A percentile compares a stretch with the other conserved stretches of the same genome.
Conservation (phyloP, 2,329 filamentous ascomycete genomes). For the Pseudocercospora musae region DNA sequence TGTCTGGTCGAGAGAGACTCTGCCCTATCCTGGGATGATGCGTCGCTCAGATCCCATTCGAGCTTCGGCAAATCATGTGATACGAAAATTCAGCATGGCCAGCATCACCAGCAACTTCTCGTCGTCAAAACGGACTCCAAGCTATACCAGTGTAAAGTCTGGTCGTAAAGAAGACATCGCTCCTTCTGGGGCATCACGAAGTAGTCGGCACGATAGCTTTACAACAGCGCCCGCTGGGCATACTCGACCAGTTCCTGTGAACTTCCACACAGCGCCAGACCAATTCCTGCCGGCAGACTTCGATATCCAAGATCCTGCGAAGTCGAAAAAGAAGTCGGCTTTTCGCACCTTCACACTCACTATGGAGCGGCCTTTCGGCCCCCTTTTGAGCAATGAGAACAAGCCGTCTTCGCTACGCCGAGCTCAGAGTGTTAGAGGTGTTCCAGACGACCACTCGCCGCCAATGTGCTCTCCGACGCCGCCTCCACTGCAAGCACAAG, state of each 20-base stretch:
- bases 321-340: slow-evolving; percentile 29
- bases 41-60: slow-evolving; percentile 67
- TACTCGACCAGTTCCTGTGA: slow-evolving; percentile 33
- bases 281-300: slow-evolving; percentile 50
- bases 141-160: slow-evolving; percentile 43
- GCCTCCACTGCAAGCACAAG: neutral
- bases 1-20: slow-evolving; percentile 75
- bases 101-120: slow-evolving; percentile 75
- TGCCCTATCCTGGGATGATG: slow-evolving; percentile 81
- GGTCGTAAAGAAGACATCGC: slow-evolving; percentile 31
- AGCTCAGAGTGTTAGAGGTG: slow-evolving; percentile 32
- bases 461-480: slow-evolving; percentile 6
- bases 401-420: slow-evolving; percentile 26
- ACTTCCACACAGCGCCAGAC: slow-evolving; percentile 48
- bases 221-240: slow-evolving; percentile 9
- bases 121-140: slow-evolving; percentile 67
- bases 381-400: slow-evolving; percentile 26
- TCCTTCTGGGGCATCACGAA: slow-evolving; percentile 11
- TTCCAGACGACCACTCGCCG: slow-evolving; percentile 4
- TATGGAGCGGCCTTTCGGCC: slow-evolving; percentile 36
- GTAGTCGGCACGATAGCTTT: slow-evolving; percentile 12
- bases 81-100: slow-evolving; percentile 80
- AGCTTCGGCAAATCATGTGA: slow-evolving; percentile 78
- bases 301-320: slow-evolving; percentile 35
- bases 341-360: slow-evolving; percentile 33